Evolutionary conservation across 306 rosid species (phyloP).

Genomic region (Pyrus pyrifolia): DNA sequence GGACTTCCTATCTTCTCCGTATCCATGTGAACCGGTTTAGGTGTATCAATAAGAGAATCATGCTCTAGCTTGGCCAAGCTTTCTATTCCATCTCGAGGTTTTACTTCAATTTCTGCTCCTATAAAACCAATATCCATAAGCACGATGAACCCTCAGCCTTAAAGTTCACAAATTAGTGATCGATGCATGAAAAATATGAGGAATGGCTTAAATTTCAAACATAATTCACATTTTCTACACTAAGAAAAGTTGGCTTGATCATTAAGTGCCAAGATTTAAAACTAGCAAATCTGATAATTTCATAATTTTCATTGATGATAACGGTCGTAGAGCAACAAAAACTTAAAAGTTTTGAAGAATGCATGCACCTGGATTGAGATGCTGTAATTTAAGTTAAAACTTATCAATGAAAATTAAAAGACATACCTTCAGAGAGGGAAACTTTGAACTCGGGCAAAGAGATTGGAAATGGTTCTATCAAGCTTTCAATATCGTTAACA

Average conservation of each 20-base stretch:
- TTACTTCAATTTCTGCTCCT: neutral
- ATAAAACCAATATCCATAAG: neutral
- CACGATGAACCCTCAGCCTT: neutral
- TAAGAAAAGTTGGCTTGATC: neutral
- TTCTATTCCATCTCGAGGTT: neutral
- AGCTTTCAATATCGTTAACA: constrained; percentile 22
- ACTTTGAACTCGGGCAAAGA: constrained; percentile 23
- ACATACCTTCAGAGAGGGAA: constrained; percentile 23
- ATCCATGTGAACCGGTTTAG: constrained; percentile 8
- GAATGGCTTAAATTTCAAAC: neutral
- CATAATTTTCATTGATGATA: neutral
- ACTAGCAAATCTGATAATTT: neutral
- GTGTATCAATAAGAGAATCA: constrained; percentile 10
- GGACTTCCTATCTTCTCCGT: neutral
- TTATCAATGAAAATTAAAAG: neutral
- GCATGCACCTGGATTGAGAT: neutral
- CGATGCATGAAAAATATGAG: neutral
- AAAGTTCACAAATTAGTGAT: neutral
- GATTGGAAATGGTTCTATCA: constrained; percentile 24
- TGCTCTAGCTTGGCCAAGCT: constrained; percentile 15
- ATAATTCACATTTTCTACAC: neutral
- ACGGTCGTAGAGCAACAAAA: neutral
- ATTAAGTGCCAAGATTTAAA: neutral
- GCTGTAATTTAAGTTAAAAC: neutral
- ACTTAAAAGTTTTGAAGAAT: neutral